Percentiles rank a stretch among this genome's conserved stretches.
phyloP scores from a whole-genome alignment of 805 yeast genomes.

The Kurtzmaniella cleridarum region DNA sequence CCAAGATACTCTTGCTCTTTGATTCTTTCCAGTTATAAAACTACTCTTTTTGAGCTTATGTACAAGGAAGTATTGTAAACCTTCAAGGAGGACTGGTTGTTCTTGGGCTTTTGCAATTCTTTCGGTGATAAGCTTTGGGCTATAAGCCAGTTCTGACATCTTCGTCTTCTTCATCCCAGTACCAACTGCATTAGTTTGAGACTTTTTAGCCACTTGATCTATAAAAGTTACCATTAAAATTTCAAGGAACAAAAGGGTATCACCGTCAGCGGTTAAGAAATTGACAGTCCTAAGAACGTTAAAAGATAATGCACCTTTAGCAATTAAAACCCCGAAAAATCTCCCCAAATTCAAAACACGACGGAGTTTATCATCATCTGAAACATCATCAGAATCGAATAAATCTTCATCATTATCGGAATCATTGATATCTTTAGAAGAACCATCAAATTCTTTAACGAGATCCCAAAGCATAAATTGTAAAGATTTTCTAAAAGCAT shows the following conservation, averaged over 20 bases:
- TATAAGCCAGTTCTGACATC: conserved; percentile 34
- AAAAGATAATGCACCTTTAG: conserved; percentile 68
- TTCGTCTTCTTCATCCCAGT: conserved; percentile 32
- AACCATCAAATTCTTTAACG: conserved; percentile 58
- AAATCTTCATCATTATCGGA: conserved; percentile 42
- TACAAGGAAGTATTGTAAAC: conserved; percentile 58
- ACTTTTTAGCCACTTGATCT: conserved; percentile 57
- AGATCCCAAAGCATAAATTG: conserved; percentile 90
- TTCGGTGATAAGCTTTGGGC: conserved; percentile 46
- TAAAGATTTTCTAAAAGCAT: conserved; percentile 71
- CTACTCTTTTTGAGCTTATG: conserved; percentile 41
- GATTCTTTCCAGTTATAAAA: conserved; percentile 49
- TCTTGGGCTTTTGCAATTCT: conserved; percentile 51
- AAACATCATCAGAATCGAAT: conserved; percentile 30
- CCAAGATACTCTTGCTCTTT: conserved; percentile 59
- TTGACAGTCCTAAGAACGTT: conserved; percentile 71
- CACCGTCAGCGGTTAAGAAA: conserved; percentile 61
- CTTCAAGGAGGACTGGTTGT: conserved; percentile 54
- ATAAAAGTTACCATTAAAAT: conserved; percentile 64
- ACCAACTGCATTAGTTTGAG: conserved; percentile 46
- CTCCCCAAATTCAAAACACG: conserved; percentile 70
- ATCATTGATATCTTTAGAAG: conserved; percentile 21
- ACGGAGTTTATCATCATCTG: conserved; percentile 53
- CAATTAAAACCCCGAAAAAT: conserved; percentile 70
- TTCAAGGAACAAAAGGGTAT: conserved; percentile 66